Conservation (phyloP, 2,329 filamentous ascomycete genomes). For the Penicillium sp. region DNA sequence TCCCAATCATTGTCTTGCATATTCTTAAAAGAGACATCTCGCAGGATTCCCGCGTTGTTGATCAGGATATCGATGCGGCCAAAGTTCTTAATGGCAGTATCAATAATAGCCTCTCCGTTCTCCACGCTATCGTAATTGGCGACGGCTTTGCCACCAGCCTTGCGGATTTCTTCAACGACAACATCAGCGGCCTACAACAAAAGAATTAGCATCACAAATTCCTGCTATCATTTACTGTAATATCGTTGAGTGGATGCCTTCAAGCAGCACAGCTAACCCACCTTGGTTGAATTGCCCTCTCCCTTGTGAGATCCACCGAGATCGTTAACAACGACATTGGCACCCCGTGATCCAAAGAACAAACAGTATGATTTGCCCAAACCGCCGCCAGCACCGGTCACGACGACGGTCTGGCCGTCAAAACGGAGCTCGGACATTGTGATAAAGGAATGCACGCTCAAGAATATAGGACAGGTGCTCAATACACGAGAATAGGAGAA, state of each 20-base stretch:
- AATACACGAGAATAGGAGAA: not conserved
- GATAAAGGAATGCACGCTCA: conserved; percentile 4
- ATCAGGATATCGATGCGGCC: conserved; percentile 85
- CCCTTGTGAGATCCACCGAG: conserved; percentile 90
- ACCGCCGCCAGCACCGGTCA: conserved; percentile 81
- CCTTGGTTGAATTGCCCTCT: conserved; percentile 82
- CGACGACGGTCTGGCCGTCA: conserved; percentile 83
- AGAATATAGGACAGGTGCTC: not conserved
- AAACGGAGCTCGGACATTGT: conserved; percentile 71
- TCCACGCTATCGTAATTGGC: conserved; percentile 88
- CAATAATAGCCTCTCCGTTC: conserved; percentile 91
- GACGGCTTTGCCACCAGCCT: conserved; percentile 88
- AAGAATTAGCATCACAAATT: not conserved
- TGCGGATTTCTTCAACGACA: conserved; percentile 55
- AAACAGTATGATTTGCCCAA: conserved; percentile 76
- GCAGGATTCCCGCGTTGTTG: conserved; percentile 95
- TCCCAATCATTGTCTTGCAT: conserved; percentile 98
- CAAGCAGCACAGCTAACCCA: conserved; percentile 42
- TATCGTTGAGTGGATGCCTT: no score
- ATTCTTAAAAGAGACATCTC: conserved; percentile 97
- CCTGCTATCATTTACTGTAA: no score
- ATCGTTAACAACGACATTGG: conserved; percentile 95
- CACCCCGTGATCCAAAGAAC: conserved; percentile 89
- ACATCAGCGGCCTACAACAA: conserved; percentile 58
- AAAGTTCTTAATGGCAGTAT: conserved; percentile 47